Percentiles rank a stretch among this genome's conserved stretches.
These are phyloP conservation scores for Russula lepida DNA, from an alignment of 768 basidiomycete genomes.

Conservation along the genomic window DNA sequence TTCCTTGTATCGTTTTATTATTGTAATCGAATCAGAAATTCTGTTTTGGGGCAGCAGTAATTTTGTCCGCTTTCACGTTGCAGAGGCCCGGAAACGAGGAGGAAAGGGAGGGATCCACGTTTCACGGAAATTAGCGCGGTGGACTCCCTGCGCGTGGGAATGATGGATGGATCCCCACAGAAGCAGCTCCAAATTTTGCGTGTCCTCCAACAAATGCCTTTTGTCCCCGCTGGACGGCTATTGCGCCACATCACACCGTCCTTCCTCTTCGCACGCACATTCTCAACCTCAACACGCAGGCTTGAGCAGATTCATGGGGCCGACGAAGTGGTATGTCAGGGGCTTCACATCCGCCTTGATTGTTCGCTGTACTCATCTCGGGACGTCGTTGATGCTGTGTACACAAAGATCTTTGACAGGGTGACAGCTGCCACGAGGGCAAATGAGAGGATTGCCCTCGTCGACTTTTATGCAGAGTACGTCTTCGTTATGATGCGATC, in stretches of 20 bases:
- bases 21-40: no score
- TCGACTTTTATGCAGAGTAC: conserved; percentile 78
- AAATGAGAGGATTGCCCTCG: conserved; percentile 50
- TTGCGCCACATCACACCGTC: not conserved
- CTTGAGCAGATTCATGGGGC: conserved; percentile 39
- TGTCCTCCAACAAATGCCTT: not conserved
- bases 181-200: not conserved
- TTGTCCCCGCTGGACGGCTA: not conserved
- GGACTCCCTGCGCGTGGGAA: not conserved
- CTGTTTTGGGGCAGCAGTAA: not conserved
- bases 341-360: not conserved
- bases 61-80: not conserved
- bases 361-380: not conserved
- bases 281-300: conserved; percentile 38
- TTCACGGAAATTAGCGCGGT: not conserved
- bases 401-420: conserved; percentile 30
- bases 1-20: not conserved
- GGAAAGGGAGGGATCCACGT: not conserved
- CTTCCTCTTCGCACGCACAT: conserved; percentile 9
- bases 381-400: not conserved
- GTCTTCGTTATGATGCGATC: conserved; percentile 18
- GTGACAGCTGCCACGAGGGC: conserved; percentile 28
- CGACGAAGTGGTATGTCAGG: conserved; percentile 34
- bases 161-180: not conserved
- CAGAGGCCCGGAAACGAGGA: not conserved